phyloP scores from a whole-genome alignment of 2,329 filamentous ascomycete species.

The Neospermospora avenae region DNA sequence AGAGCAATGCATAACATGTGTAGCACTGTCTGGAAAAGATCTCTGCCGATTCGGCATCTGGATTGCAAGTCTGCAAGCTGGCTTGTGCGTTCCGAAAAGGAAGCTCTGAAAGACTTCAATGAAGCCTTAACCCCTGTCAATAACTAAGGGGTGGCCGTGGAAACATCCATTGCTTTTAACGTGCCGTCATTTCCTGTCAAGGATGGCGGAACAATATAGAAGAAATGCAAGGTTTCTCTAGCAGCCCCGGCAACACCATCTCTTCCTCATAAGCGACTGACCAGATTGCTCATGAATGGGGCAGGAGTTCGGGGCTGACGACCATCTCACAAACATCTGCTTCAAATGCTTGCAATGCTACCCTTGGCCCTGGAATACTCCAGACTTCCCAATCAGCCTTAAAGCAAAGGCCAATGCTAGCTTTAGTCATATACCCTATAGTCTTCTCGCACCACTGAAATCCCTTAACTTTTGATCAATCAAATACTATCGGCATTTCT shows the following conservation, averaged over 20 bases:
- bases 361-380: conserved; percentile 30
- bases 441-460: conserved; percentile 25
- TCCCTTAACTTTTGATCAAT: conserved; percentile 21
- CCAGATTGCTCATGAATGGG: conserved; percentile 28
- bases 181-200: conserved; percentile 12
- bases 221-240: conserved; percentile 13
- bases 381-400: conserved; percentile 37
- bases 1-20: conserved; percentile 31
- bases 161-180: conserved; percentile 9
- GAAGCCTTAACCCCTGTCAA: conserved; percentile 10
- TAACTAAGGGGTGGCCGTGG: conserved; percentile 6
- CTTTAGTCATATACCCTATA: conserved; percentile 32
- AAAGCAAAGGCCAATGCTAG: conserved; percentile 34
- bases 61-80: conserved; percentile 16
- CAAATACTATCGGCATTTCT: conserved; percentile 24
- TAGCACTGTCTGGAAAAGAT: conserved; percentile 24
- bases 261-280: conserved; percentile 17
- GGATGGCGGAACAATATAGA: conserved; percentile 13
- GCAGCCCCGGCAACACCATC: conserved; percentile 22
- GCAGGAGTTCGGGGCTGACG: conserved; percentile 22
- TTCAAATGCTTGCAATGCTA: conserved; percentile 24
- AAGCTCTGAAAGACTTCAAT: conserved; percentile 15
- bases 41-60: conserved; percentile 20
- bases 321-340: conserved; percentile 26
- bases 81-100: conserved; percentile 8